Base-by-base conservation (phyloP, 2,329 filamentous ascomycete species). In the Diplodia mutila region DNA sequence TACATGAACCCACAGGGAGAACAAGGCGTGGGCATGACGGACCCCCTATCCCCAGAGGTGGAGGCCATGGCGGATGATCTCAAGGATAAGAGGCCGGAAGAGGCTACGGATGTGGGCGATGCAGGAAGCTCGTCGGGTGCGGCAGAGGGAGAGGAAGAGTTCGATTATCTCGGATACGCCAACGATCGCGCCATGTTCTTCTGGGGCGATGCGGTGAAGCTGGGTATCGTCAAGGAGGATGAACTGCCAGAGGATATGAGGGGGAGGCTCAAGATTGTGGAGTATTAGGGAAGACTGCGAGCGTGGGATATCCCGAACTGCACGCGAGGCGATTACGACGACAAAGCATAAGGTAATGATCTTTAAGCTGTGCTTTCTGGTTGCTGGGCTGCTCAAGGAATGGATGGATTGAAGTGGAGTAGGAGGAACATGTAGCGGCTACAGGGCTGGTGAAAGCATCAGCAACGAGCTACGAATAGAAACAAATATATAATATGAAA, bases 131-230 rank as follows among this genome's bases (percentile, higher is more conserved):
- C 48, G 9, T 34, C 54, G 4, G 54, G 21, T 73, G 67, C 70
- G 65, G 71, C 70, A 59, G 75, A 74, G 51, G 72, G 76, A 67
- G 87, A 86, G 39, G 91, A 92, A 52, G 91, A 92, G 74, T 99
- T 98, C 75, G 94, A 99, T 79, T 99, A 98, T 77, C 84, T 99
- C 27, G 88, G 87, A 12, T 99, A 98, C 80, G 89, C 95, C 8
- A 92, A 97, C 79, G 92, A 97, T 71, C 86, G 95, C 16, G 94
- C 93, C 0, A 84, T 95, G 81, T 95, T 97, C 80, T 95, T 99
- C 81, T 96, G 94, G 91, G 94, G 93, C 1, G 95, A 99, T 80
- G 89, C 93, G 64, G 82, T 98, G 67, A 82, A 85, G 66, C 79
- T 97, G 79, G 93, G 93, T 0, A 80, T 99, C 48, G 84, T 95